A percentile compares a stretch with the other conserved stretches of the same genome.
phyloP scores from a whole-genome alignment of 345 rosid species.

The Anacardium occidentale region DNA sequence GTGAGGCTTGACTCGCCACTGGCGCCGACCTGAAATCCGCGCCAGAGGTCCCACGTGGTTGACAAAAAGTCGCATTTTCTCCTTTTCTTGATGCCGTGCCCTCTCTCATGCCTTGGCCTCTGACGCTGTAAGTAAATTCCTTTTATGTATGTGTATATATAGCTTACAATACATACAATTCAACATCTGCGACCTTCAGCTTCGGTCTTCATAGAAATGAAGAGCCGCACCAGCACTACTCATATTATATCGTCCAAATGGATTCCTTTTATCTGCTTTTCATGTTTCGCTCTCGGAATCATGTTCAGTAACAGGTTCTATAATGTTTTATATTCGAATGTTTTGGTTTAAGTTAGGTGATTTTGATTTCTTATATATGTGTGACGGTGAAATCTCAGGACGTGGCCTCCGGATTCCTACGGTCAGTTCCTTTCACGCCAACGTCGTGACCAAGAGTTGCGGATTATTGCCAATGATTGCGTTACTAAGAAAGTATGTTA shows the following conservation, averaged over 20 bases:
- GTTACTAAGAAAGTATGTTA: constrained; percentile 50
- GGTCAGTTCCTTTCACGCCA: constrained; percentile 51
- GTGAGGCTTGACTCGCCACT: constrained; percentile 20
- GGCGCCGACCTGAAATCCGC: constrained; percentile 20
- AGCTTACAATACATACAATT: background rate
- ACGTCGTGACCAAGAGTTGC: constrained; percentile 62
- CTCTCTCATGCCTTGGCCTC: background rate
- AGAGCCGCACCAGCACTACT: constrained; percentile 41
- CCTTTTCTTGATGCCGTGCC: too few relatives aligned
- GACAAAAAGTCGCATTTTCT: background rate
- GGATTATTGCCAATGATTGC: constrained; percentile 56
- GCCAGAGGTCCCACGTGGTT: background rate
- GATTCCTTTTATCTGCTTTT: constrained; percentile 75
- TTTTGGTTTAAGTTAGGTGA: background rate
- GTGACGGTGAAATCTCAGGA: constrained; percentile 42
- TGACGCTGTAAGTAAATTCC: too few relatives aligned
- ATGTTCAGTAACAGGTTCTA: constrained; percentile 68
- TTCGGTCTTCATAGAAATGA: constrained; percentile 42
- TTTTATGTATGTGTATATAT: background rate
- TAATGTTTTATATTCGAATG: background rate
- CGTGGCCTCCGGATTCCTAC: constrained; percentile 52
- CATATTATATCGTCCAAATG: constrained; percentile 56
- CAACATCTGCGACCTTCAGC: background rate
- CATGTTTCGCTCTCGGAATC: constrained; percentile 69
- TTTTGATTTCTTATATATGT: constrained; percentile 1